phyloP scores from a whole-genome alignment of 345 rosid genomes.

The Eucalyptus marginata region DNA sequence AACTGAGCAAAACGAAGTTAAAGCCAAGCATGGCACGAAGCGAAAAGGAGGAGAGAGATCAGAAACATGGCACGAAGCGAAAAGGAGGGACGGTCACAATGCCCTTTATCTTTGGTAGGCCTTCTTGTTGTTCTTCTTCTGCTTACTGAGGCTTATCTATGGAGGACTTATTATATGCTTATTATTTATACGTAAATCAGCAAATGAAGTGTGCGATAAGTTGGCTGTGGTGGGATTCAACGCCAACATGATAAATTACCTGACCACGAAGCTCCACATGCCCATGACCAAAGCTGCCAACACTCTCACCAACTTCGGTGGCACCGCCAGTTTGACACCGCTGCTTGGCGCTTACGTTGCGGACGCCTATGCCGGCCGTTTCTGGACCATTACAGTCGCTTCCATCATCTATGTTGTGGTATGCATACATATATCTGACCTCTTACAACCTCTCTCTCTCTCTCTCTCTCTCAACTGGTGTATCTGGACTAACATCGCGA shows the following conservation, averaged over 20 bases:
- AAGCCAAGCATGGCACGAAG: neutral
- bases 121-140: neutral
- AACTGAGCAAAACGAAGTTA: neutral
- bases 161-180: neutral
- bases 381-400: conserved; percentile 67
- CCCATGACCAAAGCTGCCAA: conserved; percentile 92
- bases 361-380: conserved; percentile 77
- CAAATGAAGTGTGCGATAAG: conserved; percentile 83
- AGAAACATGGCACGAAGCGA: conserved; percentile 1
- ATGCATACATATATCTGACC: neutral
- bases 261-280: conserved; percentile 72
- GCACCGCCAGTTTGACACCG: conserved; percentile 78
- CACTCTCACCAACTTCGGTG: conserved; percentile 80
- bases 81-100: conserved; percentile 58
- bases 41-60: conserved; percentile 60
- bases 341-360: conserved; percentile 81
- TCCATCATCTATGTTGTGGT: conserved; percentile 72
- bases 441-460: neutral
- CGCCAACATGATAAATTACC: conserved; percentile 83
- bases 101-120: conserved; percentile 71
- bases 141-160: neutral
- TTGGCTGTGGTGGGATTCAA: conserved; percentile 78
- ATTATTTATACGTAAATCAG: conserved; percentile 8
- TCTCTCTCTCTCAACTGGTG: neutral
- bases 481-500: neutral